Percentiles rank a stretch among this genome's conserved stretches.
Conservation (phyloP, 768 basidiomycete genomes). For the Pulveroboletus sp. region DNA sequence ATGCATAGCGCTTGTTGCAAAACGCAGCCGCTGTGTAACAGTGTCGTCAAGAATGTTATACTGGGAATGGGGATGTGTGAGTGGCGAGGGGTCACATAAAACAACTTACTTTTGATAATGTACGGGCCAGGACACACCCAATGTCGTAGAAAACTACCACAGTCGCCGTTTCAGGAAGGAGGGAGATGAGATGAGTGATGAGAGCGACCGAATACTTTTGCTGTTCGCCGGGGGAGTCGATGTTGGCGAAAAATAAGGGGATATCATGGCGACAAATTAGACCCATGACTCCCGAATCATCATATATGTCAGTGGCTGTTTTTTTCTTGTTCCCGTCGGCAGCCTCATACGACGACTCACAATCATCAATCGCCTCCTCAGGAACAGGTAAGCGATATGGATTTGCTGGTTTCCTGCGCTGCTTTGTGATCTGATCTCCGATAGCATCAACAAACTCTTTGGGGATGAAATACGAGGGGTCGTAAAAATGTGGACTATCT, state of each 20-base stretch:
- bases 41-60: not conserved
- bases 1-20: not conserved
- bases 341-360: not conserved
- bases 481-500: constrained; percentile 32
- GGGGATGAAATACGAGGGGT: constrained; percentile 30
- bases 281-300: not conserved
- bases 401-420: constrained; percentile 11
- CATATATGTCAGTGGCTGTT: not conserved
- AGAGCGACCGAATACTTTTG: not conserved
- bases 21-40: not conserved
- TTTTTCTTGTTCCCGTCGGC: not conserved
- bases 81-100: too few relatives aligned
- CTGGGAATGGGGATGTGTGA: not conserved
- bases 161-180: not conserved
- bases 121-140: not conserved
- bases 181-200: not conserved
- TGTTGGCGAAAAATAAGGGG: too few relatives aligned
- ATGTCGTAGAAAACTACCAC: not conserved
- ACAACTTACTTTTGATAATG: not conserved
- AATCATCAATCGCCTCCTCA: not conserved
- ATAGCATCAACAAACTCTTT: constrained; percentile 32
- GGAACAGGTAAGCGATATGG: not conserved
- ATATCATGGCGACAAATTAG: not conserved
- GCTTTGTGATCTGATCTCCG: constrained; percentile 25
- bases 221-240: not conserved